These are phyloP conservation scores for Macaranga tanarius DNA, from an alignment of 441 rosid genomes.

Conservation along the genomic window DNA sequence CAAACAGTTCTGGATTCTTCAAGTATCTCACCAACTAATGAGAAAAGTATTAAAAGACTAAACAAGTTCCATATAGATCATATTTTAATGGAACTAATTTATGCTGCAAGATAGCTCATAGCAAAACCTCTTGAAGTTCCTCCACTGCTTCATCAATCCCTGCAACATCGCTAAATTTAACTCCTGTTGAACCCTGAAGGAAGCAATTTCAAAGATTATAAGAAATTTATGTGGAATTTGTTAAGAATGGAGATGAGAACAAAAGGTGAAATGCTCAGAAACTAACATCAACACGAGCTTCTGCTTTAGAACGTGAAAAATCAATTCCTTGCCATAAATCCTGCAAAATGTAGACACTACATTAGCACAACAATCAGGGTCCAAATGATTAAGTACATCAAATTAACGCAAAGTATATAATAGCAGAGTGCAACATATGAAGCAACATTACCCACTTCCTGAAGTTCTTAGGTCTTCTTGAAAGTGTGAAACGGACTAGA, in stretches of 20 bases:
- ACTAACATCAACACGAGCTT: conserved; percentile 97
- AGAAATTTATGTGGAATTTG: conserved; percentile 28
- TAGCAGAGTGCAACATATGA: conserved; percentile 12
- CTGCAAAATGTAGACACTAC: conserved; percentile 40
- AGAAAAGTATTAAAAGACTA: conserved; percentile 18
- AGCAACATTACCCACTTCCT: conserved; percentile 78
- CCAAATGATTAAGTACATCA: conserved; percentile 13
- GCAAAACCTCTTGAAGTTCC: conserved; percentile 90
- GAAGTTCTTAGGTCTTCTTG: conserved; percentile 94
- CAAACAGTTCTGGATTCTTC: conserved; percentile 95
- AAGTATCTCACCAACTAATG: conserved; percentile 83
- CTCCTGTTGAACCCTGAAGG: conserved; percentile 90
- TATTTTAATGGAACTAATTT: conserved; percentile 2
- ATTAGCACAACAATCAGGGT: conserved; percentile 12
- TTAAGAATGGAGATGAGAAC: conserved; percentile 5
- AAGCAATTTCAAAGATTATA: conserved; percentile 20
- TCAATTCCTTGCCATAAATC: conserved; percentile 97
- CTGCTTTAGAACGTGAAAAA: conserved; percentile 94
- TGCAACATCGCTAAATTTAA: conserved; percentile 83
- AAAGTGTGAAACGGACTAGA: conserved; percentile 84
- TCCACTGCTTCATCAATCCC: conserved; percentile 98
- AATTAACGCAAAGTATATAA: conserved; percentile 14
- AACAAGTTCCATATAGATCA: conserved; percentile 22
- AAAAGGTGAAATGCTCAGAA: conserved; percentile 20
- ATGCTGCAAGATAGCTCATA: conserved; percentile 17